Base-by-base conservation (phyloP, 495 filamentous ascomycete species). In the Hypoxylon cercidicola region DNA sequence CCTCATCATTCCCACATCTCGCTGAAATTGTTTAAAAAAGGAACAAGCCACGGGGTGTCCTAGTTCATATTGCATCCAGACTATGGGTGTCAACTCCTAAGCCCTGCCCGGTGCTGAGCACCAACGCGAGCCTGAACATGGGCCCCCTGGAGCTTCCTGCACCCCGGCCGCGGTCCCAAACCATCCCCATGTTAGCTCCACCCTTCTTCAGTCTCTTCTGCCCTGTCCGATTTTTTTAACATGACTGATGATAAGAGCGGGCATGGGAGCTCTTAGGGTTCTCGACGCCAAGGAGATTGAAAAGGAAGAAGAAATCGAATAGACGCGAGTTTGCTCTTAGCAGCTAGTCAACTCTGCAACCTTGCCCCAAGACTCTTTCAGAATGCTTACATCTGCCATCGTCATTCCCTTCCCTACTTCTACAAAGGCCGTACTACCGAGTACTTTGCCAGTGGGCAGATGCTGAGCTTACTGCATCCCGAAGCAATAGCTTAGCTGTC, bases 161-260 rank as follows among this genome's bases (percentile, higher is more conserved):
- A 73, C 71, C 71, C 71, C 71, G 64, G 68, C 60, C 62, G 69
- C 55, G n/a, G 53, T 56, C 50, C 61, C 66, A 72, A 71, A 73
- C 41, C 63, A 64, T 66, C 62, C 71, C 68, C 68, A 69, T 73
- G 71, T 52, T 62, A 32, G 71, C 51, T 63, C 64, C 64, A 68
- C 68, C 59, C 62, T 52, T 71, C 63, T 64, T 60, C 68, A 55
- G 18, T 45, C 52, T 66, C 16, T 21, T 66, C 40, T 44, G 56
- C 62, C 62, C 55, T 66, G 57, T 62, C 64, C 58, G 54, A 34
- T 18, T 32, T 32, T 32, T 68, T 64, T 65, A 56, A 44, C 51
- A 44, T 57, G 62, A 51, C 63, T 66, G 52, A 60, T 73, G 71
- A 73, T 73, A 73, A 73, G 68, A 71, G 60, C 66, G 55, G 62